Evolutionary conservation across 2,329 filamentous ascomycete species (phyloP).

Genomic region (Beauveria caledonica): DNA sequence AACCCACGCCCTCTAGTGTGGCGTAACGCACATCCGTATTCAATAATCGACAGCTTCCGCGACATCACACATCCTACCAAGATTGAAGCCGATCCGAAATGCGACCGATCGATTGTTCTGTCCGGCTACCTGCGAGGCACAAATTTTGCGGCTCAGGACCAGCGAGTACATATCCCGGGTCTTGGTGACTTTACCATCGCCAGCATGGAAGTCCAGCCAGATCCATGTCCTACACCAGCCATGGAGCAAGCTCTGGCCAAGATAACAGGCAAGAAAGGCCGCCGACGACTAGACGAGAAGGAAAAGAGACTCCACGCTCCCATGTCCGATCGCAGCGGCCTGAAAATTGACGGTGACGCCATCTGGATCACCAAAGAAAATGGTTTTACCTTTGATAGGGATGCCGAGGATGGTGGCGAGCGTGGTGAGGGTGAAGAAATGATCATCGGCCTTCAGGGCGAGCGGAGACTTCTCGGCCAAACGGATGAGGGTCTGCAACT

Average conservation of each 20-base stretch:
- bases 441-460: conserved; percentile 80
- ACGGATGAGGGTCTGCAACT: conserved; percentile 76
- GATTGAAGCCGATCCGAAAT: conserved; percentile 81
- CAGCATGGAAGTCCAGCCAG: conserved; percentile 78
- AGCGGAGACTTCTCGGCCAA: conserved; percentile 73
- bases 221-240: conserved; percentile 89
- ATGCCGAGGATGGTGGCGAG: conserved; percentile 54
- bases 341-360: conserved; percentile 93
- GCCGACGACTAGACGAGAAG: conserved; percentile 83
- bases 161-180: conserved; percentile 85
- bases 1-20: conserved; percentile 93
- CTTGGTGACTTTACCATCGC: conserved; percentile 81
- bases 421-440: conserved; percentile 92
- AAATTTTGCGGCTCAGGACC: conserved; percentile 80
- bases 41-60: conserved; percentile 85
- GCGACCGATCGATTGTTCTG: conserved; percentile 81
- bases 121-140: conserved; percentile 93
- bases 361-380: conserved; percentile 76
- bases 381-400: conserved; percentile 66
- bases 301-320: conserved; percentile 94
- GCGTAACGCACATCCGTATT: conserved; percentile 94
- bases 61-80: conserved; percentile 91
- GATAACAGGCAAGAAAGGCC: conserved; percentile 69
- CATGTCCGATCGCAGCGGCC: conserved; percentile 94
- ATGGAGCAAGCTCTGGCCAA: conserved; percentile 85